Evolutionary conservation across 768 basidiomycete species (phyloP).

Genomic region (Leccinum aurantiacum): DNA sequence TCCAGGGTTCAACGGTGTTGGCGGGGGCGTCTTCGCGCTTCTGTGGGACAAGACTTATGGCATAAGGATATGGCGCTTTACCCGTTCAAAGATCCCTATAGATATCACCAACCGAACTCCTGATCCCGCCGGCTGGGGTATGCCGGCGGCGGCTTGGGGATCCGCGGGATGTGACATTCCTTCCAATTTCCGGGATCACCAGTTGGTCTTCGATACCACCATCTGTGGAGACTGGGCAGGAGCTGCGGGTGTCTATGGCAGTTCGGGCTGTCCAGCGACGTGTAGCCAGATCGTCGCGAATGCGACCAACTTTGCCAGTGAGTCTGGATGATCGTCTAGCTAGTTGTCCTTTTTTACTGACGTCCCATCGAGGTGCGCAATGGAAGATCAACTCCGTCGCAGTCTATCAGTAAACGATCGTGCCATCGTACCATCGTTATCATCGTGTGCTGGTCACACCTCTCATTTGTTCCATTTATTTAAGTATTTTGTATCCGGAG

Average conservation of each 20-base stretch:
- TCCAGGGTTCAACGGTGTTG: conserved; percentile 29
- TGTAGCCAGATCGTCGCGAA: conserved; percentile 51
- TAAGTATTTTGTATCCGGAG: background rate
- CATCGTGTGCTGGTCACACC: background rate
- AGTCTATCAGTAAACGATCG: conserved; percentile 40
- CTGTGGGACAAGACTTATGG: conserved; percentile 47
- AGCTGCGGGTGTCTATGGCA: conserved; percentile 7
- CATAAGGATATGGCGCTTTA: conserved; percentile 57
- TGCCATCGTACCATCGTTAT: background rate
- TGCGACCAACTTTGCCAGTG: conserved; percentile 52
- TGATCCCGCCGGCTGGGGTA: conserved; percentile 48
- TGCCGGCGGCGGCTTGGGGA: conserved; percentile 52
- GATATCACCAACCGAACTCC: conserved; percentile 47
- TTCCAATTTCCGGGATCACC: conserved; percentile 50
- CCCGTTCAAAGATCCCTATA: conserved; percentile 46
- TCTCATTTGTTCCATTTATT: background rate
- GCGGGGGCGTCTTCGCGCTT: conserved; percentile 58
- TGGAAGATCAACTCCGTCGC: conserved; percentile 58
- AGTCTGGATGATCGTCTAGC: conserved; percentile 14
- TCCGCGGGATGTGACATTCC: conserved; percentile 47
- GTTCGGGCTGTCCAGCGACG: conserved; percentile 40
- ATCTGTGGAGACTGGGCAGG: conserved; percentile 35
- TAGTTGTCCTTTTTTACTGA: background rate
- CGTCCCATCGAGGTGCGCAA: conserved; percentile 42
- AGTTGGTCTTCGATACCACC: conserved; percentile 41